Evolutionary conservation across 108 stramenopile genomes (phyloP), one percentile per base, ranked within the genome.

Genomic region (Fistulifera pelliculosa): DNA sequence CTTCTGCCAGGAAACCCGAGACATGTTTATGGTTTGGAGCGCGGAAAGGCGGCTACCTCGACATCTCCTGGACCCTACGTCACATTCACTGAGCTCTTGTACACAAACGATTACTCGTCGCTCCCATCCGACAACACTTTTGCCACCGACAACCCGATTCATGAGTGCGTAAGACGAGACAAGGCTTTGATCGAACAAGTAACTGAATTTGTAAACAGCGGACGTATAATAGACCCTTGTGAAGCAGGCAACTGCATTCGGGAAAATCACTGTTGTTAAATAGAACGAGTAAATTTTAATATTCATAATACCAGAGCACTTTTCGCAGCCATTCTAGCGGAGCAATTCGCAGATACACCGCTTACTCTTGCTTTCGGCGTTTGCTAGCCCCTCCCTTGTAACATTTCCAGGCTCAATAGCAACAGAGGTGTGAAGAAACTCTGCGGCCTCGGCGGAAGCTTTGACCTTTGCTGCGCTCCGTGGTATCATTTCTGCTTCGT

Each of bases 101-200:
- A 66, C 53, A 43, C 71, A 61, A 26, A 65, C 3, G 75, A 74
- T 35, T 71, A 64, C 48, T 49, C 41, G 22, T 43, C 15, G 43
- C 59, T 80, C 6, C 77, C 70, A 21, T 21, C 61, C n/a, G 60
- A 65, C 28, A 62, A 78, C 52, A 18, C 38, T 13, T 17, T 38
- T 21, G 41, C 43, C 0, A 1, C 19, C 12, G 60, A 63, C 41
- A 63, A 54, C 21, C 26, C 38, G 14, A 83, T 85, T 13, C 87
- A 89, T 58, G 60, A 48, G n/a, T 85, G 83, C 62, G 75, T 81
- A 0, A 62, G 87, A 27, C 49, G 58, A 28, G 83, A 85, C 53
- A 28, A 21, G 11, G 66, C 61, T 19, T 48, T 82, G 22, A 58
- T 78, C 22, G n/a, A 64, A 27, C 87, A 89, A 54, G 47, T 89